Evolutionary conservation across 2,329 filamentous ascomycete species (phyloP).

Genomic region (Emergomyces orientalis): DNA sequence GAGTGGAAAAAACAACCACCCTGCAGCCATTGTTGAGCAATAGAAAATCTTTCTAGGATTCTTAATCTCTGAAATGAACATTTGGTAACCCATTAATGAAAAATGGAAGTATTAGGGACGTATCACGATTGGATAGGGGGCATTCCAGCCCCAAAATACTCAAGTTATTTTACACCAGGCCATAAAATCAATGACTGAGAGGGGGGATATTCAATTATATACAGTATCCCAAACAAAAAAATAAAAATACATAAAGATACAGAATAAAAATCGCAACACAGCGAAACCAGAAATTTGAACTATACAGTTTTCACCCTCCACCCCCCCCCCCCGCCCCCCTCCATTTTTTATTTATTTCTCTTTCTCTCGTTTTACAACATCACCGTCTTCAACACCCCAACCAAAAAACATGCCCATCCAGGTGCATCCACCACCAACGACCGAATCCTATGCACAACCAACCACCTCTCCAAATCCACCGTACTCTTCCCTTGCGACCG

Average conservation of each 20-base stretch:
- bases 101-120: not conserved
- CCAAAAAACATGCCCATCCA: constrained; percentile 13
- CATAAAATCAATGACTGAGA: not conserved
- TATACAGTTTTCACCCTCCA: too few relatives aligned
- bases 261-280: too few relatives aligned
- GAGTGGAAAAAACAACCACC: not conserved
- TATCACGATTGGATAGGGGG: not conserved
- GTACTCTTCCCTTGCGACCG: constrained; percentile 7
- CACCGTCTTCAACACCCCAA: not conserved
- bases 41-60: not conserved
- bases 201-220: too few relatives aligned
- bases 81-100: not conserved
- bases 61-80: not conserved
- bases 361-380: not conserved
- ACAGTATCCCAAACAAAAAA: too few relatives aligned
- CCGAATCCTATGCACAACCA: constrained; percentile 15
- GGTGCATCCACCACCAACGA: constrained; percentile 13
- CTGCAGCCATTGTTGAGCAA: not conserved
- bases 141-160: not conserved
- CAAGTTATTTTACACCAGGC: not conserved
- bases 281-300: too few relatives aligned
- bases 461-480: constrained; percentile 13
- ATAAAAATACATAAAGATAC: too few relatives aligned
- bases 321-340: too few relatives aligned
- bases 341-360: too few relatives aligned